Evolutionary conservation across 2,329 filamentous ascomycete genomes (phyloP).

Genomic region (Ophiostoma fasciatum): DNA sequence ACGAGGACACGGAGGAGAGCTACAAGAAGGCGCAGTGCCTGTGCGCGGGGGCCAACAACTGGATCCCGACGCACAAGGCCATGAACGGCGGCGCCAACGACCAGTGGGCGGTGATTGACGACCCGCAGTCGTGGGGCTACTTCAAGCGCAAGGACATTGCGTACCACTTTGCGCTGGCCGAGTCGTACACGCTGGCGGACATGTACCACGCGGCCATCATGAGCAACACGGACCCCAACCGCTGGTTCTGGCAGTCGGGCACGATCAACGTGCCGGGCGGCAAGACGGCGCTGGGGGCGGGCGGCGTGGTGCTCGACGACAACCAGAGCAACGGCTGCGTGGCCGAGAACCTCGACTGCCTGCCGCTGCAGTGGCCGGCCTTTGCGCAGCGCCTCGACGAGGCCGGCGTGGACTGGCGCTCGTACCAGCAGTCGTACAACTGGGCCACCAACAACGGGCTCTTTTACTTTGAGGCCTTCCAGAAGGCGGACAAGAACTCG

Average conservation of each 20-base stretch:
- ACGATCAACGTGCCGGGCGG: conserved; percentile 34
- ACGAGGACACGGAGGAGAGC: conserved; percentile 25
- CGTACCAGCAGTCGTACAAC: conserved; percentile 30
- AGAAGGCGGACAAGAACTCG: conserved; percentile 25
- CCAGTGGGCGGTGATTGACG: conserved; percentile 33
- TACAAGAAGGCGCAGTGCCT: conserved; percentile 35
- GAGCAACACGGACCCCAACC: conserved; percentile 35
- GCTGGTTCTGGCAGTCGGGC: conserved; percentile 22
- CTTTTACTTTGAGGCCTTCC: conserved; percentile 38
- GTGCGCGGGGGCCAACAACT: conserved; percentile 34
- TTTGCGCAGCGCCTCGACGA: conserved; percentile 32
- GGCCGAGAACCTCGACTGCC: conserved; percentile 29
- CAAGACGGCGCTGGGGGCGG: conserved; percentile 16
- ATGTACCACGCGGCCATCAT: conserved; percentile 35
- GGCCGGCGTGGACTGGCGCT: conserved; percentile 33
- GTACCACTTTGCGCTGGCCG: conserved; percentile 38
- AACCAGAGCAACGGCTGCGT: conserved; percentile 33
- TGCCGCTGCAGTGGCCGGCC: conserved; percentile 38
- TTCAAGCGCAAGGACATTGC: conserved; percentile 34
- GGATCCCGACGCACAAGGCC: conserved; percentile 34
- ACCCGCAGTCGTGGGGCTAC: conserved; percentile 36
- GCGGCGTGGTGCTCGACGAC: conserved; percentile 33
- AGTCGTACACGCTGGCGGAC: conserved; percentile 37
- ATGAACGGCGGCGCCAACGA: conserved; percentile 34
- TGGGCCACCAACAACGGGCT: conserved; percentile 40